Conservation (phyloP, 1,139 yeast species). For the Sugiyamaella grinbergsii region DNA sequence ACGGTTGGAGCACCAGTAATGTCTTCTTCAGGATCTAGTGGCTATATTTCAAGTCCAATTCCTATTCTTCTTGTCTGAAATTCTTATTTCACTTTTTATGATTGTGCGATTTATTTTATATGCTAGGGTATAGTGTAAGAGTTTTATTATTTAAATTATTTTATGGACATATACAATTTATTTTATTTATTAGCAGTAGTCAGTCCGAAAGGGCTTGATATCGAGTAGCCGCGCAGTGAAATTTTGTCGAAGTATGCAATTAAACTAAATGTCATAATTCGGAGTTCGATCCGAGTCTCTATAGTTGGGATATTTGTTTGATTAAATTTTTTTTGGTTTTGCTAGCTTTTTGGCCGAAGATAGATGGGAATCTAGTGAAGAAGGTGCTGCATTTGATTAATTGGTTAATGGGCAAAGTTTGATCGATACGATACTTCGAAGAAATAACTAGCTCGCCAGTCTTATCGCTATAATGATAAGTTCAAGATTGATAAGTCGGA, state of each 20-base stretch:
- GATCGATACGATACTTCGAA: no score
- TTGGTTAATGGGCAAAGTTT: background rate
- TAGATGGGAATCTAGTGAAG: background rate
- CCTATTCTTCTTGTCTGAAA: constrained; percentile 3
- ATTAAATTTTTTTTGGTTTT: no score
- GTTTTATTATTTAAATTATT: background rate
- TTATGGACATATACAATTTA: background rate
- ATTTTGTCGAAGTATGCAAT: constrained; percentile 9
- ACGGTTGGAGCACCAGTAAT: constrained; percentile 6
- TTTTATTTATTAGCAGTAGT: background rate
- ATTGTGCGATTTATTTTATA: background rate
- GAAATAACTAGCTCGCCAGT: no score
- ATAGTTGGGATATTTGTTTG: no score
- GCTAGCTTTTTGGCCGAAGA: background rate
- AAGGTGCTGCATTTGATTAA: background rate
- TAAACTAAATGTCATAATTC: background rate
- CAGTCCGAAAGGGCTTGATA: background rate
- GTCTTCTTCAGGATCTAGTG: constrained; percentile 7
- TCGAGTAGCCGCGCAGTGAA: constrained; percentile 7
- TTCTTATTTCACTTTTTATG: background rate
- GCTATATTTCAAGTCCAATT: background rate
- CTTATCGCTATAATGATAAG: no score
- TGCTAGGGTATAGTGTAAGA: background rate
- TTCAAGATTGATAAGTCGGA: background rate
- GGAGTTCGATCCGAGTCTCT: constrained; percentile 15